phyloP scores from a whole-genome alignment of 495 filamentous ascomycete species.

The Glarea lozoyensis region DNA sequence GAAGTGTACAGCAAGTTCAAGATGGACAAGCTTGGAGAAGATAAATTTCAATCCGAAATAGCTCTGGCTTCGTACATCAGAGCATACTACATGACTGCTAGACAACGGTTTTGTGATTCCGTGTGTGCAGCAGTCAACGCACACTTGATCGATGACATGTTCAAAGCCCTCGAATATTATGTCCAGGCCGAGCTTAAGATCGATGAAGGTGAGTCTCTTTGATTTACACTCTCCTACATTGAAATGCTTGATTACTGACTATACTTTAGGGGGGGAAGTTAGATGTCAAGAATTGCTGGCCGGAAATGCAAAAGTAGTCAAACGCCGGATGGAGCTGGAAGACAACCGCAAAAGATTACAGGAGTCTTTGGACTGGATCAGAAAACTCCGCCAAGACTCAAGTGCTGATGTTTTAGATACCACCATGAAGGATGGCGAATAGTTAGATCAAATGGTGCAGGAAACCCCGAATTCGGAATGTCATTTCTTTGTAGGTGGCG shows the following conservation, averaged over 20 bases:
- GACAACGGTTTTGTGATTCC: slow-evolving; percentile 38
- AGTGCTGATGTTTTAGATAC: too few relatives aligned
- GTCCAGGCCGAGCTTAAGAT: slow-evolving; percentile 29
- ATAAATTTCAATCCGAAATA: slow-evolving; percentile 37
- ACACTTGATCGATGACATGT: slow-evolving; percentile 30
- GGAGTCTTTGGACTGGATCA: not conserved
- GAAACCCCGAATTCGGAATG: too few relatives aligned
- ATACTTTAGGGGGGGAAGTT: not conserved
- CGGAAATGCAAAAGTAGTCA: not conserved
- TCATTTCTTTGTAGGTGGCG: too few relatives aligned
- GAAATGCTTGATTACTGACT: not conserved
- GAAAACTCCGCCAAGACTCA: not conserved
- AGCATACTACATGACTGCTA: slow-evolving; percentile 43
- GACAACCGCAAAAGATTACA: not conserved
- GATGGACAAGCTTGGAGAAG: slow-evolving; percentile 25
- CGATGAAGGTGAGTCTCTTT: not conserved
- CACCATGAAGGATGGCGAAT: too few relatives aligned
- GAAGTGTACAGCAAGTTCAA: slow-evolving; percentile 16
- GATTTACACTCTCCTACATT: not conserved
- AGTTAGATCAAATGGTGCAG: too few relatives aligned
- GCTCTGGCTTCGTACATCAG: slow-evolving; percentile 39
- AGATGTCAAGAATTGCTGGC: not conserved
- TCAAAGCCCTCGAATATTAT: slow-evolving; percentile 24
- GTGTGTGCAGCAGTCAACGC: slow-evolving; percentile 36
- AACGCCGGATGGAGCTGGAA: not conserved